phyloP scores from a whole-genome alignment of 768 basidiomycete genomes.

The Sporobolomyces phaffii region DNA sequence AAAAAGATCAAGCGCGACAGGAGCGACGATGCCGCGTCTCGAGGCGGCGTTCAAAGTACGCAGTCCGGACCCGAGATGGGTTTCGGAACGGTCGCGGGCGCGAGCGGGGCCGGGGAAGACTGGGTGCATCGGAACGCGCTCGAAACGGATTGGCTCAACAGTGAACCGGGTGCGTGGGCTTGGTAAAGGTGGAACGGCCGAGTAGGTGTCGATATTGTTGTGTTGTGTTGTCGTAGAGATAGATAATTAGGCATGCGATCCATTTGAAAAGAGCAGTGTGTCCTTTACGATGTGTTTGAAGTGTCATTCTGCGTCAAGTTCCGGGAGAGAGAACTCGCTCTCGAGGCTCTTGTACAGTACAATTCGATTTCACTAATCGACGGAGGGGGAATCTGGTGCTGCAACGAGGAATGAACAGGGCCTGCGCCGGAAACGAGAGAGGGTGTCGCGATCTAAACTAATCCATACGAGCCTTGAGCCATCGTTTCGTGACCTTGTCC shows the following conservation, averaged over 20 bases:
- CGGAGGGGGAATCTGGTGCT: no score
- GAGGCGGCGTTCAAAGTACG: no score
- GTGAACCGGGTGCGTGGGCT: slow-evolving; percentile 11
- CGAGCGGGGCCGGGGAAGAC: no score
- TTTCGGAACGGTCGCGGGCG: no score
- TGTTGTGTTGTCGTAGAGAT: no score
- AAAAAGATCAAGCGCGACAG: background rate
- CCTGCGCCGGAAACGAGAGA: background rate
- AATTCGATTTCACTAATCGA: slow-evolving; percentile 6
- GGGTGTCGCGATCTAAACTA: slow-evolving; percentile 45
- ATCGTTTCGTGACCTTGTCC: slow-evolving; percentile 67
- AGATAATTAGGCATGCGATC: no score
- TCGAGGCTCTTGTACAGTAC: background rate
- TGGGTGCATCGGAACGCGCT: slow-evolving; percentile 12
- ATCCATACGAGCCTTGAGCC: slow-evolving; percentile 87
- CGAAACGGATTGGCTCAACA: slow-evolving; percentile 13
- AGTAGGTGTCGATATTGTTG: no score
- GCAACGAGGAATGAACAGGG: background rate
- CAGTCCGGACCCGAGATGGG: no score
- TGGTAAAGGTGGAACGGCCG: background rate
- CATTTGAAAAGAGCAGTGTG: no score
- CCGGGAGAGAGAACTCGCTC: no score
- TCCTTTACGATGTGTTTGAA: no score
- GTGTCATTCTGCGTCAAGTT: no score
- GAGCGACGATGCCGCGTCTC: background rate